Conservation (phyloP, 257 asterid genomes). For the Lycium ferocissimum region DNA sequence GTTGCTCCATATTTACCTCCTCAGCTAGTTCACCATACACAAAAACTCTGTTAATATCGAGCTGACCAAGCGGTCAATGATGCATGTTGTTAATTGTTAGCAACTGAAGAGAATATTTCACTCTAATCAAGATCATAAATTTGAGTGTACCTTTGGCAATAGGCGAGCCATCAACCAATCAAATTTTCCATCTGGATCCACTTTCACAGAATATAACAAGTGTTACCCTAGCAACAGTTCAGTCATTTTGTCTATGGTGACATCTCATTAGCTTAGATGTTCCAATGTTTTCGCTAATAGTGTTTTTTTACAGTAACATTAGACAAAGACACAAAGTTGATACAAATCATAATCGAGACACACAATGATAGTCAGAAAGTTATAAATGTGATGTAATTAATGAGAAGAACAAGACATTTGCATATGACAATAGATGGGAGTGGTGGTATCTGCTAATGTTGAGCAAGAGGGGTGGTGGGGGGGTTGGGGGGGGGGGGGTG, state of each 20-base stretch:
- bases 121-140: neutral
- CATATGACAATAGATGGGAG: no score
- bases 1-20: neutral
- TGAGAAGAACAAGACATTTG: no score
- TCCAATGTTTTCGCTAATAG: no score
- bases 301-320: no score
- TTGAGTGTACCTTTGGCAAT: neutral
- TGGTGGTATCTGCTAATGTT: no score
- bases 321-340: no score
- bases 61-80: neutral
- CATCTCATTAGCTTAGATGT: no score
- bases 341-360: no score
- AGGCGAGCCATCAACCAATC: neutral
- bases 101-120: neutral
- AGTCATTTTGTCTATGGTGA: neutral
- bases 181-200: neutral
- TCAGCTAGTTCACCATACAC: neutral
- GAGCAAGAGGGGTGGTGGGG: no score
- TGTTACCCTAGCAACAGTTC: neutral
- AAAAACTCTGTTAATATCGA: neutral
- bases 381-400: no score
- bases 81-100: neutral
- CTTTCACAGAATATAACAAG: neutral
- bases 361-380: no score
- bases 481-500: no score